Evolutionary conservation across 345 rosid genomes (phyloP).

Genomic region (Eucalyptus sideroxylon): DNA sequence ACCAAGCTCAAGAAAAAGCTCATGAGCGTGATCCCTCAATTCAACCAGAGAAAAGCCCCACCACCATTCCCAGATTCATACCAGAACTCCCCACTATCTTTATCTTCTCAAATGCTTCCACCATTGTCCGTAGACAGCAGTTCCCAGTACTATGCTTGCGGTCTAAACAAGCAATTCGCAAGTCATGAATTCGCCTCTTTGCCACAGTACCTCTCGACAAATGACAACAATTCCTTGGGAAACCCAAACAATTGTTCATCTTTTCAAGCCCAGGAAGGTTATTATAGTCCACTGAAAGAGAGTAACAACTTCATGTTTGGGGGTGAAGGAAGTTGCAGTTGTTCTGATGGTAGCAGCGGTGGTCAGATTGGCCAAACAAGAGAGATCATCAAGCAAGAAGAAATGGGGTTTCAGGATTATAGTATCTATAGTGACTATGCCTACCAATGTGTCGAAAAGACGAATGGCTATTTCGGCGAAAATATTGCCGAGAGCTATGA

Average conservation of each 20-base stretch:
- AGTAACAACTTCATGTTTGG: slow-evolving; percentile 43
- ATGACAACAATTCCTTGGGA: not conserved
- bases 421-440: slow-evolving; percentile 3
- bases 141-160: not conserved
- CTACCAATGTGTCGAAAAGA: slow-evolving; percentile 22
- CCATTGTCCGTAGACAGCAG: not conserved
- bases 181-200: not conserved
- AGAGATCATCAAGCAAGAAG: slow-evolving; percentile 48
- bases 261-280: not conserved
- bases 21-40: slow-evolving; percentile 12
- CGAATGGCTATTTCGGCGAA: slow-evolving; percentile 23
- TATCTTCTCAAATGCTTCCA: not conserved
- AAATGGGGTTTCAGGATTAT: slow-evolving; percentile 11
- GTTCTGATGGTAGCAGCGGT: slow-evolving; percentile 40
- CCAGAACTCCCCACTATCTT: slow-evolving; percentile 1
- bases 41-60: not conserved
- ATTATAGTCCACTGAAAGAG: not conserved
- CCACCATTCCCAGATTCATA: not conserved
- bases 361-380: slow-evolving; percentile 25
- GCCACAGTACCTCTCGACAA: not conserved
- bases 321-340: slow-evolving; percentile 48
- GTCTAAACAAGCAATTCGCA: not conserved
- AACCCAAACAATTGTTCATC: not conserved
- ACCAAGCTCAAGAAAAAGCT: slow-evolving; percentile 92
- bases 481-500: slow-evolving; percentile 11